phyloP scores from a whole-genome alignment of 352 stramenopile genomes.

The Phytophthora pseudosyringae region DNA sequence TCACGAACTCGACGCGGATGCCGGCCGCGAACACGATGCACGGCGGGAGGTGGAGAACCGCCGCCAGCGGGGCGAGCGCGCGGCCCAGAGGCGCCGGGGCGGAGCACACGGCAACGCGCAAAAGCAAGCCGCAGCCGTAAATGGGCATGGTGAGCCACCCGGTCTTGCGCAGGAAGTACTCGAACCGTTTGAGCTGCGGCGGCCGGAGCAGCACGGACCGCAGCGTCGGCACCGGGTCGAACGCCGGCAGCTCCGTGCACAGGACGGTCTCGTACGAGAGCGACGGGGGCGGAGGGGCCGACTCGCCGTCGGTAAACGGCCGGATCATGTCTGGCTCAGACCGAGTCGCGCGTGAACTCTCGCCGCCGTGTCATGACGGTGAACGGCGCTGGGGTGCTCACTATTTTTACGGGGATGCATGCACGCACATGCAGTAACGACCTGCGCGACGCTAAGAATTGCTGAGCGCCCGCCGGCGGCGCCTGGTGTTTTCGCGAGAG shows the following conservation, averaged over 20 bases:
- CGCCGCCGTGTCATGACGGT: too few species aligned
- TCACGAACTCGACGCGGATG: slow-evolving; percentile 34
- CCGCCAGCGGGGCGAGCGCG: slow-evolving; percentile 10
- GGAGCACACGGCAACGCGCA: slow-evolving; percentile 22
- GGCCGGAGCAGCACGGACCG: slow-evolving; percentile 21
- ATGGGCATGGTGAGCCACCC: slow-evolving; percentile 36
- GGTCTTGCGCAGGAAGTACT: slow-evolving; percentile 19
- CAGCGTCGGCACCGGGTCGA: slow-evolving; percentile 30
- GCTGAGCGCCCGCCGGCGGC: background rate
- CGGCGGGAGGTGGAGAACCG: slow-evolving; percentile 27
- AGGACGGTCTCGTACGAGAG: slow-evolving; percentile 30
- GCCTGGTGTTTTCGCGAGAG: too few species aligned
- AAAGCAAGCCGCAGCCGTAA: slow-evolving; percentile 28
- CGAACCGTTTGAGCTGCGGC: slow-evolving; percentile 16
- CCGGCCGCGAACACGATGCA: slow-evolving; percentile 29
- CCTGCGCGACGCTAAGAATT: slow-evolving; percentile 2
- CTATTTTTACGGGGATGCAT: slow-evolving; percentile 15
- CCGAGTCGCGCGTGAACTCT: background rate
- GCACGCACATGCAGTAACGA: slow-evolving; percentile 1
- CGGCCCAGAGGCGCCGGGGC: slow-evolving; percentile 20
- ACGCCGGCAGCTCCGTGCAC: slow-evolving; percentile 30
- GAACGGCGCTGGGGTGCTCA: background rate
- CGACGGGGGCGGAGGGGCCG: background rate
- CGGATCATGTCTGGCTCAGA: slow-evolving; percentile 25
- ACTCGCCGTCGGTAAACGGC: slow-evolving; percentile 16